Evolutionary conservation across 192 early-diverging fungal genomes (phyloP).

Genomic region (Coemansia sp.): DNA sequence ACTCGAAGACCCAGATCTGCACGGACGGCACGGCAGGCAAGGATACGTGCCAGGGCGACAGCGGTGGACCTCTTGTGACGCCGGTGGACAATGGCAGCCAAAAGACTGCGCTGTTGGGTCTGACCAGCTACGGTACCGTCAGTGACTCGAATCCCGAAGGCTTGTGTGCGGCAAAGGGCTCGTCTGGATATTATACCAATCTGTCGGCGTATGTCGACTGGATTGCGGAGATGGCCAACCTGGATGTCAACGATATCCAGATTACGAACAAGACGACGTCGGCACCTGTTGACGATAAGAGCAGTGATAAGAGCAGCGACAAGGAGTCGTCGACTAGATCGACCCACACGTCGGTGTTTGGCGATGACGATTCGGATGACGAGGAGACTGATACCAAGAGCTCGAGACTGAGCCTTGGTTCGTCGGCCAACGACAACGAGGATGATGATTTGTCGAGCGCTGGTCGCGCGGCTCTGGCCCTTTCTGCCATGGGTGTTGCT

Average conservation of each 20-base stretch:
- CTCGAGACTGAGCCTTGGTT: not conserved
- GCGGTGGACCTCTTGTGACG: constrained; percentile 44
- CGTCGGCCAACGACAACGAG: not conserved
- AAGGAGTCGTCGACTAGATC: not conserved
- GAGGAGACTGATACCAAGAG: not conserved
- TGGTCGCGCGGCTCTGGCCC: not conserved
- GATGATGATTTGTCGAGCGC: constrained; percentile 2
- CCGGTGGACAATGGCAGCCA: constrained; percentile 11
- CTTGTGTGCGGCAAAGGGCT: constrained; percentile 27
- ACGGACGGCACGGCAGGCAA: constrained; percentile 38
- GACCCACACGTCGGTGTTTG: not conserved
- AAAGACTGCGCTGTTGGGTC: constrained; percentile 23
- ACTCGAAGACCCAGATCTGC: constrained; percentile 31
- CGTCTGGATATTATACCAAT: constrained; percentile 46
- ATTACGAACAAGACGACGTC: constrained; percentile 23
- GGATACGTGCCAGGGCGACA: constrained; percentile 53
- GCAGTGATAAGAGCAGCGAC: not conserved
- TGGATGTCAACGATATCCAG: constrained; percentile 18
- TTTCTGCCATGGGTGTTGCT: constrained; percentile 10
- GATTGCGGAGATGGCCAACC: constrained; percentile 20
- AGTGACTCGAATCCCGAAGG: constrained; percentile 20
- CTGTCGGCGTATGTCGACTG: constrained; percentile 40
- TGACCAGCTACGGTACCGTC: constrained; percentile 40
- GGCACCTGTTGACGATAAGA: not conserved
- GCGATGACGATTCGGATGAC: not conserved